Percentiles rank a stretch among this genome's conserved stretches.
phyloP scores from a whole-genome alignment of 495 filamentous ascomycete species.

The Penicillium ucsense region DNA sequence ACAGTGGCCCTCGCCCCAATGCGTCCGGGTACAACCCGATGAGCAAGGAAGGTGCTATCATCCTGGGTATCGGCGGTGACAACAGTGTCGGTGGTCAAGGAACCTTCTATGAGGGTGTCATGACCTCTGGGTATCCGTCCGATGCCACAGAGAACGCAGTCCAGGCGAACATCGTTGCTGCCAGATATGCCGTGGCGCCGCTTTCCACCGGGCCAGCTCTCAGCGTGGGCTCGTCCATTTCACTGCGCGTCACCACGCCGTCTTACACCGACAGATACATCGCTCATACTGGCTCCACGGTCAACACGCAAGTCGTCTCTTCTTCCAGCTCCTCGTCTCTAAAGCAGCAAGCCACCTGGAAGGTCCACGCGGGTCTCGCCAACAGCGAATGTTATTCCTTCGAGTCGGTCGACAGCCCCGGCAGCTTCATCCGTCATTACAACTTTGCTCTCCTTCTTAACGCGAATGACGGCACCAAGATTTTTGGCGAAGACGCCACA shows the following conservation, averaged over 20 bases:
- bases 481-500: constrained; percentile 45
- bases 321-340: constrained; percentile 38
- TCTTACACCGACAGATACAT: constrained; percentile 41
- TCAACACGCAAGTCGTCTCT: constrained; percentile 43
- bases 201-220: constrained; percentile 39
- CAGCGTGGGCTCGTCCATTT: constrained; percentile 39
- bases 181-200: constrained; percentile 38
- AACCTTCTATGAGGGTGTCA: constrained; percentile 53
- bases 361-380: constrained; percentile 39
- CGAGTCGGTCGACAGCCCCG: constrained; percentile 45
- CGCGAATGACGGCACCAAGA: constrained; percentile 40
- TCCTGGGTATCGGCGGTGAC: constrained; percentile 50
- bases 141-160: constrained; percentile 45
- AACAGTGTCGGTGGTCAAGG: constrained; percentile 47
- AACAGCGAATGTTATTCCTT: constrained; percentile 47
- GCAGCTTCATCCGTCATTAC: constrained; percentile 45
- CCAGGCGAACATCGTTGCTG: constrained; percentile 49
- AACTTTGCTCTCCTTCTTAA: constrained; percentile 36
- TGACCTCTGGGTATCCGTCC: constrained; percentile 49
- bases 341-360: constrained; percentile 45
- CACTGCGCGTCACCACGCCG: constrained; percentile 40
- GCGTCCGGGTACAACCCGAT: constrained; percentile 47
- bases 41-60: constrained; percentile 51
- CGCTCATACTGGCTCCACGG: constrained; percentile 35
- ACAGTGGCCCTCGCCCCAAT: constrained; percentile 40